These are phyloP conservation scores for Hanseniaspora occidentalis DNA, from an alignment of 805 yeast species.

Conservation along the genomic window DNA sequence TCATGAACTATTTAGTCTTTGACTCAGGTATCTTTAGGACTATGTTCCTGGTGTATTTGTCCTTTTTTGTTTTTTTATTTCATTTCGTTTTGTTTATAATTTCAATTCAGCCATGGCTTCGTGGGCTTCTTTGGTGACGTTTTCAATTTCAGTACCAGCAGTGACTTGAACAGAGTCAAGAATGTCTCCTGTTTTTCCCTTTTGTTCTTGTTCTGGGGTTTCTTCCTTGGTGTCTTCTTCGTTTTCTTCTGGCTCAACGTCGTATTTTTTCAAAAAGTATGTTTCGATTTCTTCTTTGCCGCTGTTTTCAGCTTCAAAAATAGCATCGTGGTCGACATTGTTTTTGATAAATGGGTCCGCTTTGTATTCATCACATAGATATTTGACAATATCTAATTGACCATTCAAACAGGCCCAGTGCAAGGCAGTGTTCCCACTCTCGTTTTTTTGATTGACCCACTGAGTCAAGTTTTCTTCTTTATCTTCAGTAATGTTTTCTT, in stretches of 20 bases:
- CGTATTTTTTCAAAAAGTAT: conserved; percentile 60
- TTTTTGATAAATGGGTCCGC: conserved; percentile 80
- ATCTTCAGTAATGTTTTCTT: conserved; percentile 19
- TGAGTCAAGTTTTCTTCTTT: conserved; percentile 27
- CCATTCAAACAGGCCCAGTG: conserved; percentile 97
- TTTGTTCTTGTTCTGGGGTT: conserved; percentile 11
- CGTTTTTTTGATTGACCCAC: conserved; percentile 45
- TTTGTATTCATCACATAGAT: conserved; percentile 56
- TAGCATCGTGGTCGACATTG: conserved; percentile 63
- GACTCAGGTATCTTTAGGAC: no score
- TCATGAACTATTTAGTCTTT: no score
- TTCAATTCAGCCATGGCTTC: conserved; percentile 24
- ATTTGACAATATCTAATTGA: conserved; percentile 54
- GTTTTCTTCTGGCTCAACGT: conserved; percentile 51
- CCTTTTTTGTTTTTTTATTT: no score
- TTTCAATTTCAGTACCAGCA: conserved; percentile 40
- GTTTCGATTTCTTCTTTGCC: conserved; percentile 66
- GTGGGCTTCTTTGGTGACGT: conserved; percentile 35
- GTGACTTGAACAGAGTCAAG: conserved; percentile 27
- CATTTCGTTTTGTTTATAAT: conserved; percentile 12
- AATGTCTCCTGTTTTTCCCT: conserved; percentile 15
- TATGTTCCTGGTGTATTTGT: no score
- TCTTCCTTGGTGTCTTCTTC: conserved; percentile 34
- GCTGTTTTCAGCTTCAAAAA: conserved; percentile 80
- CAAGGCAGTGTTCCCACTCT: conserved; percentile 82